Evolutionary conservation across 352 stramenopile genomes (phyloP).

Genomic region (Pythium volutum): DNA sequence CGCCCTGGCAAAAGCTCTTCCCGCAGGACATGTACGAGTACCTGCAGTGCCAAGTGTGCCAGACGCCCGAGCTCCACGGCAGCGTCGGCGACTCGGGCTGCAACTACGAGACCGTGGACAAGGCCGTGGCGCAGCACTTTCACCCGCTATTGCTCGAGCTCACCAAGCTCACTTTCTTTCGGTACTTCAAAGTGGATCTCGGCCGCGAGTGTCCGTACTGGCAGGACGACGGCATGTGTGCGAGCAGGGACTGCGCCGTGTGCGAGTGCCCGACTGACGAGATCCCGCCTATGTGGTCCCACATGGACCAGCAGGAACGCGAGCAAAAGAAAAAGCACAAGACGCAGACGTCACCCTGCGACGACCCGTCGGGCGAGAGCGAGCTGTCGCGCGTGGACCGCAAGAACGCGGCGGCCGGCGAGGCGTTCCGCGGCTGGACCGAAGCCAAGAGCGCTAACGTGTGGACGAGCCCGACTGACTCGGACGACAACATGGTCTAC

Average conservation of each 20-base stretch:
- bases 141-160: conserved; percentile 78
- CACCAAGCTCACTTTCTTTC: conserved; percentile 87
- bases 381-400: conserved; percentile 73
- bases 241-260: conserved; percentile 86
- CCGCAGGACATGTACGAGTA: conserved; percentile 72
- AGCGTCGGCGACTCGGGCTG: conserved; percentile 83
- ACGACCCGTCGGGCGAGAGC: conserved; percentile 68
- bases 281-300: conserved; percentile 79
- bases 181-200: conserved; percentile 93
- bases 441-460: conserved; percentile 58
- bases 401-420: conserved; percentile 62
- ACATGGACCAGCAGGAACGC: conserved; percentile 45
- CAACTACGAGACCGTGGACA: conserved; percentile 84
- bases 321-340: conserved; percentile 26
- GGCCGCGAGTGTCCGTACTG: conserved; percentile 88
- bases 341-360: conserved; percentile 1
- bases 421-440: conserved; percentile 61
- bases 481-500: conserved; percentile 79
- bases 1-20: conserved; percentile 38
- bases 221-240: conserved; percentile 90
- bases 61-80: conserved; percentile 75
- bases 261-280: conserved; percentile 87
- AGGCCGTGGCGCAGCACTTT: conserved; percentile 77
- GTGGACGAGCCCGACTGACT: conserved; percentile 52
- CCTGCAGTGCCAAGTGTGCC: conserved; percentile 77